Evolutionary conservation across 202 grass and related monocot species (phyloP).

Genomic region (Brachypodium distachyon): DNA sequence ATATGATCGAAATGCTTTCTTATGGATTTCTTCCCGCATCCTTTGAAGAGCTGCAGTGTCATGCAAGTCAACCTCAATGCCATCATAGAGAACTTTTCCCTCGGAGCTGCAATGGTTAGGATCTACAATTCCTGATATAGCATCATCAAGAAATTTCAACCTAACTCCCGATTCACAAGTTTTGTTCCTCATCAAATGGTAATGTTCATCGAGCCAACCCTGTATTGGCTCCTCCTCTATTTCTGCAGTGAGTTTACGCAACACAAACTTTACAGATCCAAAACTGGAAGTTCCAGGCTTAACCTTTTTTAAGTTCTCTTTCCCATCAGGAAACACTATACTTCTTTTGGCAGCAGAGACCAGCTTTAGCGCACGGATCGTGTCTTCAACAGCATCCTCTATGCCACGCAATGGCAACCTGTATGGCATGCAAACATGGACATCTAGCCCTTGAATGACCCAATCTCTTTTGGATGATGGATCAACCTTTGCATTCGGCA

Average conservation of each 20-base stretch:
- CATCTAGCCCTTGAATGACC: constrained; percentile 83
- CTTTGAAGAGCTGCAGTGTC: constrained; percentile 64
- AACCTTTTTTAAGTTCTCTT: constrained; percentile 55
- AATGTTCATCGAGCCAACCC: constrained; percentile 97
- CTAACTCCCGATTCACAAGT: constrained; percentile 73
- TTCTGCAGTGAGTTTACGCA: constrained; percentile 78
- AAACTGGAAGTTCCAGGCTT: constrained; percentile 49
- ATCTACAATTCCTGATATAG: constrained; percentile 61
- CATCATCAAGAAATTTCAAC: constrained; percentile 78
- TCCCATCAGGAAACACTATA: constrained; percentile 53
- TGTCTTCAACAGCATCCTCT: constrained; percentile 97
- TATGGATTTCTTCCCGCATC: constrained; percentile 80
- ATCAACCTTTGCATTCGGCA: constrained; percentile 49
- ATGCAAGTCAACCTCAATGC: constrained; percentile 45
- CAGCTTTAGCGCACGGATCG: constrained; percentile 75
- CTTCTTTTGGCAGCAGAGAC: constrained; percentile 71
- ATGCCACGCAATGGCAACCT: constrained; percentile 94
- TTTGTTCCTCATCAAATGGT: constrained; percentile 88
- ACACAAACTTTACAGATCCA: constrained; percentile 82
- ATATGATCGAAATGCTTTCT: constrained; percentile 80
- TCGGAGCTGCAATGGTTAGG: constrained; percentile 20
- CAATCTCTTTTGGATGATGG: constrained; percentile 63
- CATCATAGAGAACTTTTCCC: constrained; percentile 44
- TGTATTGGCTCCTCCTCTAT: constrained; percentile 98
- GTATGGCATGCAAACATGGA: constrained; percentile 92